Conservation (phyloP, 2,329 filamentous ascomycete genomes). For the Paecilomyces variotii region DNA sequence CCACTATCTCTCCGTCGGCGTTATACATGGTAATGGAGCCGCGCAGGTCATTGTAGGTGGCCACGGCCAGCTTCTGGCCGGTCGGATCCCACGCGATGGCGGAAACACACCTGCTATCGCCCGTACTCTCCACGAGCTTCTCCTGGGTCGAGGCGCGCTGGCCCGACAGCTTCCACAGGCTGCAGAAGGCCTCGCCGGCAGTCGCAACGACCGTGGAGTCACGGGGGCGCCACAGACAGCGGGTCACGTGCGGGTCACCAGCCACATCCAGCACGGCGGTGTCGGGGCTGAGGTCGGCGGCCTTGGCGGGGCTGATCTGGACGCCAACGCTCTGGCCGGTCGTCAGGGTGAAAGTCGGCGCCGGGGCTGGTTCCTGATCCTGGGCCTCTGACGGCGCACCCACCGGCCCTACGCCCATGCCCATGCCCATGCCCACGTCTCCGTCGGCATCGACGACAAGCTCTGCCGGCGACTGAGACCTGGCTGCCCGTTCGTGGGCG, state of each 20-base stretch:
- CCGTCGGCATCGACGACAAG: slow-evolving; percentile 34
- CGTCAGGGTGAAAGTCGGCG: slow-evolving; percentile 31
- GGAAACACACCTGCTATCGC: slow-evolving; percentile 30
- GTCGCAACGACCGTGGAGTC: slow-evolving; percentile 36
- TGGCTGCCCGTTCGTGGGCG: slow-evolving; percentile 16
- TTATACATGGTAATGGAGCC: slow-evolving; percentile 40
- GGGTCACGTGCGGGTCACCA: slow-evolving; percentile 31
- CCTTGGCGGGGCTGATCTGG: slow-evolving; percentile 42
- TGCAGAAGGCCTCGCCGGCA: slow-evolving; percentile 38
- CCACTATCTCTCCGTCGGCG: slow-evolving; percentile 33
- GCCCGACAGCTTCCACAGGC: slow-evolving; percentile 35
- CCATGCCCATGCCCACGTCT: slow-evolving; percentile 33
- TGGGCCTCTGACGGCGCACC: slow-evolving; percentile 14
- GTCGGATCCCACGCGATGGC: slow-evolving; percentile 39
- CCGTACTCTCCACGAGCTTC: slow-evolving; percentile 27
- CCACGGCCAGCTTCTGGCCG: slow-evolving; percentile 39
- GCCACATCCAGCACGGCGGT: slow-evolving; percentile 35
- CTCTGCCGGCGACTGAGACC: slow-evolving; percentile 16
- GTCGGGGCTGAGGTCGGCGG: slow-evolving; percentile 37
- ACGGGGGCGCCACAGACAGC: slow-evolving; percentile 36
- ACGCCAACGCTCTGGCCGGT: slow-evolving; percentile 39
- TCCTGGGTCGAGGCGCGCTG: slow-evolving; percentile 18
- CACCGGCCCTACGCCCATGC: slow-evolving; percentile 28
- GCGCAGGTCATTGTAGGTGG: slow-evolving; percentile 35
- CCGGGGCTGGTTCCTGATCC: slow-evolving; percentile 22